Evolutionary conservation across 257 asterid genomes (phyloP).

Genomic region (Fraxinus americana): DNA sequence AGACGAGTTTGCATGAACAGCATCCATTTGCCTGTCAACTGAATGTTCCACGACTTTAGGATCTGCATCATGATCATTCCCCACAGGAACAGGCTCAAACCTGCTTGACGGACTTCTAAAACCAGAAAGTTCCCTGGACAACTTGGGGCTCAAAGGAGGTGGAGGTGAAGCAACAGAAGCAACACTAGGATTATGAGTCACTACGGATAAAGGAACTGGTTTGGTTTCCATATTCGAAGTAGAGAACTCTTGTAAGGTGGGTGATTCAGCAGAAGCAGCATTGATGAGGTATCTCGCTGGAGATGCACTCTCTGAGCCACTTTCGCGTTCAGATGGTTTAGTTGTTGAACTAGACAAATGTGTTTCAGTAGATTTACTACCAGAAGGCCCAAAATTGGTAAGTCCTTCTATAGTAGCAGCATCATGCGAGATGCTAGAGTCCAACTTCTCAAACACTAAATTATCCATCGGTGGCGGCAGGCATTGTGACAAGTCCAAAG

Average conservation of each 20-base stretch:
- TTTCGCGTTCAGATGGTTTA: slow-evolving; percentile 47
- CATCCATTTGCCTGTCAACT: slow-evolving; percentile 72
- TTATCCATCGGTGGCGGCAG: slow-evolving; percentile 77
- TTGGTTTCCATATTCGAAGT: slow-evolving; percentile 56
- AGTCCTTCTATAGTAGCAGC: slow-evolving; percentile 52
- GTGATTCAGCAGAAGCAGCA: slow-evolving; percentile 47
- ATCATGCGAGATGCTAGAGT: slow-evolving; percentile 53
- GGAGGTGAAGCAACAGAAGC: slow-evolving; percentile 62
- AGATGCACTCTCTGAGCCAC: slow-evolving; percentile 53
- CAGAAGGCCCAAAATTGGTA: slow-evolving; percentile 46
- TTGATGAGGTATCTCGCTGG: slow-evolving; percentile 41
- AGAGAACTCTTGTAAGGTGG: slow-evolving; percentile 44
- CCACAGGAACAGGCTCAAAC: slow-evolving; percentile 53
- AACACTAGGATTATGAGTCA: slow-evolving; percentile 39
- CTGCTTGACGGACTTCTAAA: slow-evolving; percentile 58
- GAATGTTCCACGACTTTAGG: slow-evolving; percentile 61
- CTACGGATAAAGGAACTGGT: slow-evolving; percentile 38
- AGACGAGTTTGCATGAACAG: slow-evolving; percentile 47
- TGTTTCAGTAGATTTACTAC: slow-evolving; percentile 49
- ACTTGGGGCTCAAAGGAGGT: slow-evolving; percentile 75
- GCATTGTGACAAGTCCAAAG: slow-evolving; percentile 91
- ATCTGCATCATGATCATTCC: slow-evolving; percentile 49
- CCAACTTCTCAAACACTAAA: slow-evolving; percentile 58
- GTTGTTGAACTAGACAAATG: slow-evolving; percentile 60
- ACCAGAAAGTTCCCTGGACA: slow-evolving; percentile 73